These are phyloP conservation scores for Sisymbrium irio DNA, from an alignment of 345 rosid genomes.

Conservation along the genomic window DNA sequence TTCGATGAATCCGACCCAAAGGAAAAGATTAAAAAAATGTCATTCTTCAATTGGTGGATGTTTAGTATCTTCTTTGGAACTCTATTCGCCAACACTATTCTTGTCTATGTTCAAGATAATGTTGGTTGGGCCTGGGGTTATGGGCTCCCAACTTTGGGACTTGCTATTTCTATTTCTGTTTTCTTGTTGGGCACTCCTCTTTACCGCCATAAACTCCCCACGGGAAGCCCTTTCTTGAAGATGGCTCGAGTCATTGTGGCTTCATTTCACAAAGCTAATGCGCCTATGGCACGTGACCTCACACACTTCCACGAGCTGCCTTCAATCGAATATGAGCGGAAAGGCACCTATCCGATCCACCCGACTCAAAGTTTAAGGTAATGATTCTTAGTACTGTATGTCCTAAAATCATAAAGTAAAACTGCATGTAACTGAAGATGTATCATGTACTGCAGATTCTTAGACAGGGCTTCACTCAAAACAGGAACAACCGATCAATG, in stretches of 20 bases:
- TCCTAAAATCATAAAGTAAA: not conserved
- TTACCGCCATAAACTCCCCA: conserved; percentile 66
- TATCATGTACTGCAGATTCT: conserved; percentile 28
- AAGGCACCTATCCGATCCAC: conserved; percentile 59
- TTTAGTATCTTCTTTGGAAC: conserved; percentile 87
- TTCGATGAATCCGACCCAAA: conserved; percentile 78
- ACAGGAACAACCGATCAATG: conserved; percentile 50
- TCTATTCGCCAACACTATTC: conserved; percentile 74
- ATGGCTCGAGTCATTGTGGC: conserved; percentile 80
- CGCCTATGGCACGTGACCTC: conserved; percentile 44
- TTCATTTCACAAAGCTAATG: conserved; percentile 53
- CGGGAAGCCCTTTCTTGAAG: conserved; percentile 70
- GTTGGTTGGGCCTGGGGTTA: conserved; percentile 86
- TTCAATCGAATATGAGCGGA: conserved; percentile 44
- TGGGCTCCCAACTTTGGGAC: conserved; percentile 73
- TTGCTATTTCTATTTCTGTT: conserved; percentile 51
- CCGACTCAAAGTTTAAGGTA: conserved; percentile 56
- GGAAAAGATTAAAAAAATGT: conserved; percentile 71
- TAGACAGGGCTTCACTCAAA: conserved; percentile 66
- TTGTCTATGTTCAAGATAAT: conserved; percentile 85
- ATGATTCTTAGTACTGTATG: not conserved
- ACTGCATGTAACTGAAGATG: not conserved
- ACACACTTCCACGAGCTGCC: conserved; percentile 56
- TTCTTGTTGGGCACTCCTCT: conserved; percentile 70
- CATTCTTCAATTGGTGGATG: conserved; percentile 99